Percentiles rank a stretch among this genome's conserved stretches.
Conservation (phyloP, 176 grass and related monocot genomes). For the Ensete ventricosum region DNA sequence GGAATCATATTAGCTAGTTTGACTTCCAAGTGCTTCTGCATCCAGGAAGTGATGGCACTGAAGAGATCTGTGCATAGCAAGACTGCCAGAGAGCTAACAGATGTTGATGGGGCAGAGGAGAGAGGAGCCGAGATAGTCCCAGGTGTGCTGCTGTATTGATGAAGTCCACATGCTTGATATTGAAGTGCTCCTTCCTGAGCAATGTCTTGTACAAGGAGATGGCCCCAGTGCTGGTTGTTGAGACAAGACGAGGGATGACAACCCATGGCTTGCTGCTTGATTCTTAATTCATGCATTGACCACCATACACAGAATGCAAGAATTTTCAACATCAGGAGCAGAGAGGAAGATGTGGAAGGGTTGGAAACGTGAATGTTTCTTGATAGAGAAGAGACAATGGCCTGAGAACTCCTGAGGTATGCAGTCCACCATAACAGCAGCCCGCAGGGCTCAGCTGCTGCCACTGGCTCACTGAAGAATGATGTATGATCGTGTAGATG, state of each 20-base stretch:
- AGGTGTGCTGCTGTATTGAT: neutral
- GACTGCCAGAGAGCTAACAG: neutral
- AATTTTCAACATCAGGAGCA: neutral
- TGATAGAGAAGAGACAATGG: no score
- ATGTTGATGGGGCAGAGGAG: neutral
- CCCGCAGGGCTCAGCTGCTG: no score
- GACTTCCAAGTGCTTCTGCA: neutral
- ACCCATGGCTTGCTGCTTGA: neutral
- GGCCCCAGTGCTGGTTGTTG: neutral
- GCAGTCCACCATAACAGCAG: no score
- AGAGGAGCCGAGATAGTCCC: neutral
- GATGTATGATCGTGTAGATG: no score
- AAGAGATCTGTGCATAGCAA: neutral
- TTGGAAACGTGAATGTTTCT: no score
- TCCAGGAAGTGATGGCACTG: neutral
- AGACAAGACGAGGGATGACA: neutral
- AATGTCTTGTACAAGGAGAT: neutral
- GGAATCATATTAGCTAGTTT: neutral
- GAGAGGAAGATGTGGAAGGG: no score
- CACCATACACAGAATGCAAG: no score
- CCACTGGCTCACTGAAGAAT: no score
- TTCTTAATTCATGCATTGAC: neutral
- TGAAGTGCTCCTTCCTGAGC: neutral
- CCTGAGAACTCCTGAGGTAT: no score
- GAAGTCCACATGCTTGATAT: neutral